Percentiles rank a stretch among this genome's conserved stretches.
Evolutionary conservation across 768 basidiomycete species (phyloP).

Genomic region (Pholiota conissans): DNA sequence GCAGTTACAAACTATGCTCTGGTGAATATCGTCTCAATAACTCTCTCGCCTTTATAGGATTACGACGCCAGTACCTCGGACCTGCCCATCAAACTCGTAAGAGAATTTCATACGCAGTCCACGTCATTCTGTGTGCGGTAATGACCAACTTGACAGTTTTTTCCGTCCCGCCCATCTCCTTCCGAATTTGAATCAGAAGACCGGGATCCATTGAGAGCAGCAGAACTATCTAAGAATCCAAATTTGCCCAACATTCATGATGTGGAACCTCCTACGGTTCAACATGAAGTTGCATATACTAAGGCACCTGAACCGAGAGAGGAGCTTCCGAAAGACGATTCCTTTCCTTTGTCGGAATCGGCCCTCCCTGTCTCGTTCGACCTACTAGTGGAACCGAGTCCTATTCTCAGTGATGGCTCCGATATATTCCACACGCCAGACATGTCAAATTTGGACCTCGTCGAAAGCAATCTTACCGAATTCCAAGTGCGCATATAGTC

Average conservation of each 20-base stretch:
- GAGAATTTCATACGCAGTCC: too few relatives aligned
- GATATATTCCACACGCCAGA: slow-evolving; percentile 17
- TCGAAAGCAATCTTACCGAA: background rate
- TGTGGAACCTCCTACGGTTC: background rate
- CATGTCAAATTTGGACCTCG: slow-evolving; percentile 7
- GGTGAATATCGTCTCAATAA: background rate
- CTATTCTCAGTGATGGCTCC: slow-evolving; percentile 7
- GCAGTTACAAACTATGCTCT: background rate
- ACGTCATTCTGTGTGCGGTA: background rate
- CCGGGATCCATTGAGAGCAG: too few relatives aligned
- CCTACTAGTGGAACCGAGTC: slow-evolving; percentile 16
- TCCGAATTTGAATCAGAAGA: background rate
- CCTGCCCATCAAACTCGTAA: slow-evolving; percentile 1
- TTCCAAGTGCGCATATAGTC: slow-evolving; percentile 19
- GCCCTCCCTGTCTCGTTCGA: slow-evolving; percentile 28
- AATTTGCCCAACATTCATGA: background rate
- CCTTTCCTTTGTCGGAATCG: slow-evolving; percentile 26
- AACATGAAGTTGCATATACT: background rate
- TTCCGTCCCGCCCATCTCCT: background rate
- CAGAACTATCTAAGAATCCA: too few relatives aligned
- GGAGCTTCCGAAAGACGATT: slow-evolving; percentile 14
- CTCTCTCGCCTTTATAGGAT: background rate
- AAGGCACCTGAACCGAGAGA: background rate
- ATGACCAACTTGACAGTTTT: background rate
- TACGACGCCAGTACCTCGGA: background rate